Evolutionary conservation across 805 yeast species (phyloP), one percentile per base, ranked within the genome.

Genomic region (Starmera dryadoides): DNA sequence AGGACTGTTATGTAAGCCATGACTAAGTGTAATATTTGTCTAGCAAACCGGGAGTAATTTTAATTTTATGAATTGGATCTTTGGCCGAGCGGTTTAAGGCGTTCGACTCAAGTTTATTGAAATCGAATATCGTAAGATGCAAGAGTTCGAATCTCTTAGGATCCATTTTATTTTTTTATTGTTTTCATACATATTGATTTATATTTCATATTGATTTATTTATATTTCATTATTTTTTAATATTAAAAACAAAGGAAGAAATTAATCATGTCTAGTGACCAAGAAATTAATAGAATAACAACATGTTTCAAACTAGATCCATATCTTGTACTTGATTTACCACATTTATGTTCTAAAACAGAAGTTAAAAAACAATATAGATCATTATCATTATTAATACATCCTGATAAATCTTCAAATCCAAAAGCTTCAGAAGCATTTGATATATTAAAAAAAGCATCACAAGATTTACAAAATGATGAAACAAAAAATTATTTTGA

Each of bases 361-460:
- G 30, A 28, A 15, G 30, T 79, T 40, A 70, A 68, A 45, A 71
- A 64, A 42, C 47, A 60, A 30, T 81, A 69, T 52, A 60, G 86
- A 20, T 70, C 68, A 56, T 79, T 75, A 52, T 78, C 87, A 2
- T 58, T 81, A 29, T 57, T 78, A 42, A 73, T 81, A 15, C 89
- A 81, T 53, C 89, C 89, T 0, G 89, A 81, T 52, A 79, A 78
- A 50, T 67, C 75, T 1, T 52, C 58, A 23, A 72, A 80, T 46
- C 60, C 66, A 0, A 59, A 66, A n/a, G 86, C 87, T 0, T 75
- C 84, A 0, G 69, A 60, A 25, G 87, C 87, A 2, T 81, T 81
- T 55, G 81, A 77, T 49, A 40, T 64, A 28, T 56, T 81, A 37
- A 77, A 78, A 45, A 73, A 70, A 43, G 79, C 87, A 0, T 73